phyloP scores from a whole-genome alignment of 352 stramenopile genomes.

The Phytophthora syringae region DNA sequence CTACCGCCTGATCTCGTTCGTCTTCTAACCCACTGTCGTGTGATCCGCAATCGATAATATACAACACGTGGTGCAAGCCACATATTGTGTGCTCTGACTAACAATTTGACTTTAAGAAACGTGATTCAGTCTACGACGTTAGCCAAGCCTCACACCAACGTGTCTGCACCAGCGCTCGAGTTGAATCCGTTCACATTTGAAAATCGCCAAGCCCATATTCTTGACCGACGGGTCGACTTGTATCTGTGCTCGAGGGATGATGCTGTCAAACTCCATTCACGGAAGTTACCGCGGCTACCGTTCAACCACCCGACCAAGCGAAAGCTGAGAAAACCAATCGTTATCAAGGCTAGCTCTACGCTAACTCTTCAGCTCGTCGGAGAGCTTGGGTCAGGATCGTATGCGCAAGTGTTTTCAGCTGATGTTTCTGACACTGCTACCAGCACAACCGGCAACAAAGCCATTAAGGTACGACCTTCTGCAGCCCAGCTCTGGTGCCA shows the following conservation, averaged over 20 bases:
- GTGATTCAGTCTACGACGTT: slow-evolving; percentile 6
- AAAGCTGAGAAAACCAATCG: slow-evolving; percentile 65
- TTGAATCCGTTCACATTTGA: slow-evolving; percentile 67
- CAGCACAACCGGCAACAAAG: slow-evolving; percentile 40
- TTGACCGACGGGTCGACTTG: slow-evolving; percentile 41
- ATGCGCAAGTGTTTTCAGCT: slow-evolving; percentile 77
- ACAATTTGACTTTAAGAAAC: slow-evolving; percentile 31
- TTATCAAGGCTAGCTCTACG: slow-evolving; percentile 40
- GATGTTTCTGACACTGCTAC: slow-evolving; percentile 36
- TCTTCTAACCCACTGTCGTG: slow-evolving; percentile 24
- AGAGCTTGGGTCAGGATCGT: slow-evolving; percentile 74
- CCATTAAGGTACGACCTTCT: slow-evolving; percentile 63
- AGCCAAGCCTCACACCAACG: not conserved
- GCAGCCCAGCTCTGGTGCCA: not conserved
- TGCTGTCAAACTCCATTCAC: slow-evolving; percentile 58
- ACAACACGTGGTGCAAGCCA: slow-evolving; percentile 9
- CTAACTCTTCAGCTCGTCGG: slow-evolving; percentile 53
- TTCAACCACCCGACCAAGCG: slow-evolving; percentile 49
- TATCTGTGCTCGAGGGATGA: slow-evolving; percentile 54
- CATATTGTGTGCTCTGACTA: slow-evolving; percentile 12
- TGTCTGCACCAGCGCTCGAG: slow-evolving; percentile 1
- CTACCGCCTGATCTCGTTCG: slow-evolving; percentile 16
- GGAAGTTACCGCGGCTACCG: slow-evolving; percentile 55
- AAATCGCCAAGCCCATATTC: slow-evolving; percentile 56
- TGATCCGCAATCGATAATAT: slow-evolving; percentile 28